A percentile compares a stretch with the other conserved stretches of the same genome.
Evolutionary conservation across 805 yeast genomes (phyloP).

Genomic region (Hanseniaspora singularis): DNA sequence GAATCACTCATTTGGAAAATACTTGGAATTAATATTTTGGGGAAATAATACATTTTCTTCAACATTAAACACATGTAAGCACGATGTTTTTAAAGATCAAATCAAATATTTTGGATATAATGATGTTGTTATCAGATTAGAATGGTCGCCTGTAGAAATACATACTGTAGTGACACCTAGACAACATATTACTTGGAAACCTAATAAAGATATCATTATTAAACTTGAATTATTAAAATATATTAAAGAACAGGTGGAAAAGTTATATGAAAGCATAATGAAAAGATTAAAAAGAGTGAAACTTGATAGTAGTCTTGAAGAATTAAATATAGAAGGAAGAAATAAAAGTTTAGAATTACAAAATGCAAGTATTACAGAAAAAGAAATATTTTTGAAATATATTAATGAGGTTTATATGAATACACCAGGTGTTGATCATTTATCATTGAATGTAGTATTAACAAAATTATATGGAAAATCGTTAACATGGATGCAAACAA

Average conservation of each 20-base stretch:
- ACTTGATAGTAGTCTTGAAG: conserved; percentile 48
- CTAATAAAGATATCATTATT: conserved; percentile 53
- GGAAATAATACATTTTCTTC: conserved; percentile 42
- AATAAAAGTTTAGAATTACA: conserved; percentile 48
- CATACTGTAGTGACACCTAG: conserved; percentile 71
- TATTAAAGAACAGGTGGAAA: conserved; percentile 41
- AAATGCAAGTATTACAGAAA: conserved; percentile 40
- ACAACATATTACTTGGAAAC: conserved; percentile 56
- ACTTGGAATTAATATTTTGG: conserved; percentile 77
- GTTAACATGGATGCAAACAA: conserved; percentile 76
- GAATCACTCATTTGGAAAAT: conserved; percentile 88
- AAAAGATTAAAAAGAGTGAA: conserved; percentile 67
- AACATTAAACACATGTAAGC: conserved; percentile 57
- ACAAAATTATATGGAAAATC: conserved; percentile 69
- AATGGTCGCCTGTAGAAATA: conserved; percentile 61
- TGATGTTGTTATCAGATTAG: conserved; percentile 66
- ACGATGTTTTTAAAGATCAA: conserved; percentile 72
- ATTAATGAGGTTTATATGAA: conserved; percentile 42
- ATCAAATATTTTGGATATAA: conserved; percentile 73
- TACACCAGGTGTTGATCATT: conserved; percentile 51
- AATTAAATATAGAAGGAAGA: conserved; percentile 60
- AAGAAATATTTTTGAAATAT: conserved; percentile 32
- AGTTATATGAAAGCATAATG: conserved; percentile 61
- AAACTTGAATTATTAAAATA: conserved; percentile 51
- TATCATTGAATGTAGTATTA: conserved; percentile 57